These are phyloP conservation scores for Trichosporon sp. DNA, from an alignment of 1,284 basidiomycete species.

Conservation along the genomic window DNA sequence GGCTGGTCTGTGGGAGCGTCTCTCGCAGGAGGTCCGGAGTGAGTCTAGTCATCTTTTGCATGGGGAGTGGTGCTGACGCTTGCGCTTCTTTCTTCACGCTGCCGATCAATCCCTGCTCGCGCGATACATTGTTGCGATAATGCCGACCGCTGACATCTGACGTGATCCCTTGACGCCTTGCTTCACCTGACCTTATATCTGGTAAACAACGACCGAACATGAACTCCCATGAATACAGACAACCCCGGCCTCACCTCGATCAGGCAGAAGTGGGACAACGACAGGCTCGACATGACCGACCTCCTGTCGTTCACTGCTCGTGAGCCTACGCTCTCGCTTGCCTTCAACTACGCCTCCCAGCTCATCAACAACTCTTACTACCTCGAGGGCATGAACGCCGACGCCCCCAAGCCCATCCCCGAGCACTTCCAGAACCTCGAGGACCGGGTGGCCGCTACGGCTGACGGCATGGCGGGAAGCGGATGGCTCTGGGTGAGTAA, in stretches of 20 bases:
- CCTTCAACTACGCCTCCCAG: conserved; percentile 89
- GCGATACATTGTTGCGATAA: not conserved
- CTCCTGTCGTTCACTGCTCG: conserved; percentile 71
- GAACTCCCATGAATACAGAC: conserved; percentile 30
- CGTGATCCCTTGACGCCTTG: not conserved
- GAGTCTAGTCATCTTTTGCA: conserved; percentile 28
- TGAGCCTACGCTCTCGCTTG: conserved; percentile 67
- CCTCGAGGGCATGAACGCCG: conserved; percentile 67
- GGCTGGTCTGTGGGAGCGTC: conserved; percentile 50
- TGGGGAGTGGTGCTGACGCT: not conserved
- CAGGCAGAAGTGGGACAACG: conserved; percentile 51
- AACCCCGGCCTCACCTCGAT: conserved; percentile 48
- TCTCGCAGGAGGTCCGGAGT: conserved; percentile 54
- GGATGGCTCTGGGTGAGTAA: conserved; percentile 74
- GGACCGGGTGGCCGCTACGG: conserved; percentile 51
- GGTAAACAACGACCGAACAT: not conserved
- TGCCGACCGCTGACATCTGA: not conserved
- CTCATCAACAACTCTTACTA: conserved; percentile 97
- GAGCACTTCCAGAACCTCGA: conserved; percentile 39
- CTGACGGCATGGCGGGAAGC: conserved; percentile 62
- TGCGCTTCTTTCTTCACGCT: not conserved
- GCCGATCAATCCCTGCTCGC: no score
- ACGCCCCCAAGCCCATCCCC: conserved; percentile 37
- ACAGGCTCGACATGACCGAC: conserved; percentile 50
- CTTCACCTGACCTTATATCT: not conserved